Evolutionary conservation across 208 protist species (phyloP).

Genomic region (Zelonia costaricensis): DNA sequence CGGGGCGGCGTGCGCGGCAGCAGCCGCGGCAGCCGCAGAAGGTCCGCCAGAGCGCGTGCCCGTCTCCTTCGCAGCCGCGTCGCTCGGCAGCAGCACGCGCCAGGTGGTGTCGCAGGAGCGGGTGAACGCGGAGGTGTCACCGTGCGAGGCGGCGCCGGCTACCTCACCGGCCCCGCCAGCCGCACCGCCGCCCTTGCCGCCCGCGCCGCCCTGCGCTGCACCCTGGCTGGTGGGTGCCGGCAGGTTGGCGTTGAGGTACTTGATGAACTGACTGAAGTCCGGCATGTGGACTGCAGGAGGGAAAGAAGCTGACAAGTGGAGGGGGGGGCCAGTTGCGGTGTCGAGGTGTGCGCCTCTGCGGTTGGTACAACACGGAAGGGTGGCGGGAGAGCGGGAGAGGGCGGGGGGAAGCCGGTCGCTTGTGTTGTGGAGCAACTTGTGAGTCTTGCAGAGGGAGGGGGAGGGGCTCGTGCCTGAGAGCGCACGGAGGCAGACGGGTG

Average conservation of each 20-base stretch:
- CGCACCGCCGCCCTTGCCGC: slow-evolving; percentile 11
- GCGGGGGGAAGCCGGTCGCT: background rate
- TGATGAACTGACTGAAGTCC: slow-evolving; percentile 79
- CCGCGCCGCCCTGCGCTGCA: slow-evolving; percentile 8
- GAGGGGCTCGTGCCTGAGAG: background rate
- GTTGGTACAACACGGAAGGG: background rate
- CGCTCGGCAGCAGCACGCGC: slow-evolving; percentile 57
- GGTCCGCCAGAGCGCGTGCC: slow-evolving; percentile 16
- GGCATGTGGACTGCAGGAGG: too few species aligned
- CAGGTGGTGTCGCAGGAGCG: slow-evolving; percentile 70
- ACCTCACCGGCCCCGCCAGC: slow-evolving; percentile 7
- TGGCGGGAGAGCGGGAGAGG: background rate
- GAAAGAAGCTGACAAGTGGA: background rate
- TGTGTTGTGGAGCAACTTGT: too few species aligned
- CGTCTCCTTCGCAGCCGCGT: slow-evolving; percentile 49
- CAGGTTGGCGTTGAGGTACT: slow-evolving; percentile 75
- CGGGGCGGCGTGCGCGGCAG: slow-evolving; percentile 8
- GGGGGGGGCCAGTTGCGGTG: background rate
- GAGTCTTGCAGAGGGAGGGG: background rate
- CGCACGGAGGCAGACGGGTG: too few species aligned
- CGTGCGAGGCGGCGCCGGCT: background rate
- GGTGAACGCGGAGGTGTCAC: slow-evolving; percentile 34
- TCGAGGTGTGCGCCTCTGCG: background rate
- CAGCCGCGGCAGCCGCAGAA: slow-evolving; percentile 11
- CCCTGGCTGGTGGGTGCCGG: slow-evolving; percentile 40